phyloP scores from a whole-genome alignment of 192 early-diverging fungal species.

The Chytriomyces confervae region DNA sequence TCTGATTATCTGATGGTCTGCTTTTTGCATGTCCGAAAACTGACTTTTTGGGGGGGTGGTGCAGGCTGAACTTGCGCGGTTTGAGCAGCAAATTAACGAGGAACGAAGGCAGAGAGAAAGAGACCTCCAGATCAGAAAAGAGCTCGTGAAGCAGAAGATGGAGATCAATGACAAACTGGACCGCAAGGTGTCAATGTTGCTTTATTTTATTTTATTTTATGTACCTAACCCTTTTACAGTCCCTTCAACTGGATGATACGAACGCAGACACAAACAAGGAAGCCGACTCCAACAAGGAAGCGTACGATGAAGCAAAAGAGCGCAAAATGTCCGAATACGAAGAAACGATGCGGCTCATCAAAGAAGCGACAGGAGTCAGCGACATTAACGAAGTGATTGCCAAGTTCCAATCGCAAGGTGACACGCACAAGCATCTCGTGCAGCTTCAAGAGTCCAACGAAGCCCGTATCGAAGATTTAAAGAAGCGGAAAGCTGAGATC shows the following conservation, averaged over 20 bases:
- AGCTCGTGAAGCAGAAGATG: constrained; percentile 66
- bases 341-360: constrained; percentile 67
- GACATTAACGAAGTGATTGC: constrained; percentile 66
- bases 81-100: constrained; percentile 69
- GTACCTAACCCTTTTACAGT: constrained; percentile 26
- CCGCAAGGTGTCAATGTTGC: constrained; percentile 46
- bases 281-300: constrained; percentile 49
- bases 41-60: constrained; percentile 29
- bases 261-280: constrained; percentile 39
- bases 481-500: constrained; percentile 50
- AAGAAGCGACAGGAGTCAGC: constrained; percentile 66
- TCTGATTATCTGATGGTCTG: neutral
- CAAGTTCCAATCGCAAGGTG: constrained; percentile 67
- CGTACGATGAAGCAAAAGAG: constrained; percentile 62
- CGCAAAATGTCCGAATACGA: constrained; percentile 62
- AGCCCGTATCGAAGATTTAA: constrained; percentile 55
- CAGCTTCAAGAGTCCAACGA: constrained; percentile 55
- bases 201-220: constrained; percentile 9
- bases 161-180: constrained; percentile 63
- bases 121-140: constrained; percentile 56
- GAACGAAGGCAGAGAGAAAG: constrained; percentile 66
- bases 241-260: constrained; percentile 54
- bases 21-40: constrained; percentile 4
- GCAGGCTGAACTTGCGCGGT: constrained; percentile 58
- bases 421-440: constrained; percentile 61